Conservation (phyloP, 495 filamentous ascomycete genomes). For the Annulohypoxylon stygium region DNA sequence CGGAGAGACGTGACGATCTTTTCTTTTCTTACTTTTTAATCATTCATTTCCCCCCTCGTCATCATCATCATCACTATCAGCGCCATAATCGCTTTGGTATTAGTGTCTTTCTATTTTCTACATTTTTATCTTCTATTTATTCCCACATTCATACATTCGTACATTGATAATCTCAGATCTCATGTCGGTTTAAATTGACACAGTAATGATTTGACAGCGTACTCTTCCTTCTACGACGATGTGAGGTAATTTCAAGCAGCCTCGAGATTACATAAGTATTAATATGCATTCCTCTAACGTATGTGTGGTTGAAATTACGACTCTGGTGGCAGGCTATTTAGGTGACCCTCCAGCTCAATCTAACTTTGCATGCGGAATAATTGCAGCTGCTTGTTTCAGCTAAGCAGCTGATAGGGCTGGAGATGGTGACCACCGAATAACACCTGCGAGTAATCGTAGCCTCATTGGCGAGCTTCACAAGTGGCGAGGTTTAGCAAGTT, state of each 20-base stretch:
- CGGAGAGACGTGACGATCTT: neutral
- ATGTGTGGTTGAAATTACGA: constrained; percentile 21
- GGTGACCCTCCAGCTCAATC: constrained; percentile 41
- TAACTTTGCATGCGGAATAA: constrained; percentile 41
- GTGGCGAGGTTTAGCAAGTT: constrained; percentile 32
- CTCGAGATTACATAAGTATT: constrained; percentile 33
- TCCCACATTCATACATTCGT: neutral
- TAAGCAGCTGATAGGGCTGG: constrained; percentile 48
- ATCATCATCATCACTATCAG: neutral
- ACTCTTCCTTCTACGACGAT: constrained; percentile 28
- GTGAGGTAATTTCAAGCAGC: constrained; percentile 27
- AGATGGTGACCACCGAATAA: constrained; percentile 20
- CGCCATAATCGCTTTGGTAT: neutral
- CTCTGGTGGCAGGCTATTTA: constrained; percentile 16
- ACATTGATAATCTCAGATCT: neutral
- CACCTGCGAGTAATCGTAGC: constrained; percentile 11
- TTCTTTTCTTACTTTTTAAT: constrained; percentile 7
- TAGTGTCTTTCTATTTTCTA: constrained; percentile 14
- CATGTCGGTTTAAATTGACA: neutral
- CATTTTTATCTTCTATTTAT: constrained; percentile 3
- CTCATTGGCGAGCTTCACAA: constrained; percentile 31
- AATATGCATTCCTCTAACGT: constrained; percentile 26
- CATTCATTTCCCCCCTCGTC: neutral
- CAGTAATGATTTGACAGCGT: constrained; percentile 8
- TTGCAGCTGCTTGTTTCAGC: constrained; percentile 47